Percentiles rank a stretch among this genome's conserved stretches.
These are phyloP conservation scores for Sanghuangporus weigelae DNA, from an alignment of 1,284 basidiomycete species.

Conservation along the genomic window DNA sequence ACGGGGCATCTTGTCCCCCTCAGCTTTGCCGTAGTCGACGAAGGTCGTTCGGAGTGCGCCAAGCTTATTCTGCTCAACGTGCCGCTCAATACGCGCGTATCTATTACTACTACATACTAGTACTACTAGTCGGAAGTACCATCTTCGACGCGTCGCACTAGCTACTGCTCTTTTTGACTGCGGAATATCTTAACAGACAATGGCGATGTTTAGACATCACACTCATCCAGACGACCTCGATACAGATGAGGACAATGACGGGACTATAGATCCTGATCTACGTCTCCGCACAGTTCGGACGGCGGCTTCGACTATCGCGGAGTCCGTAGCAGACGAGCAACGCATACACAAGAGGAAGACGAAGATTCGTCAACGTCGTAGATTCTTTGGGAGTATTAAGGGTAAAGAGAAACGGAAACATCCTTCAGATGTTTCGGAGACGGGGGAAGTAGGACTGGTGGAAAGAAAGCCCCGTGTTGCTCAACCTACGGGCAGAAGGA, in stretches of 20 bases:
- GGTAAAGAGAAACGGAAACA: constrained; percentile 42
- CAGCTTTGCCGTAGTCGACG: background rate
- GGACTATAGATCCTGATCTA: constrained; percentile 75
- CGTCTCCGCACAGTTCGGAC: constrained; percentile 85
- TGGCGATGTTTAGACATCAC: background rate
- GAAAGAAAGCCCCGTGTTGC: constrained; percentile 7
- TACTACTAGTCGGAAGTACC: background rate
- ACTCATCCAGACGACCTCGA: constrained; percentile 32
- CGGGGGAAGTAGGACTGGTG: background rate
- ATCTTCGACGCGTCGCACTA: background rate
- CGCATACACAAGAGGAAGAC: constrained; percentile 63
- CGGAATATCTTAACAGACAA: background rate
- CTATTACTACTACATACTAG: background rate
- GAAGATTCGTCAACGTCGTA: constrained; percentile 45
- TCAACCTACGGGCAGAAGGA: constrained; percentile 48
- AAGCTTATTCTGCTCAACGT: background rate
- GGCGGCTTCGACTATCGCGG: constrained; percentile 83
- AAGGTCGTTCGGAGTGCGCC: background rate
- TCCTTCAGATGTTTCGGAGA: constrained; percentile 26
- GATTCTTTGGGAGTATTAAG: constrained; percentile 19
- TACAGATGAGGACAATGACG: constrained; percentile 50
- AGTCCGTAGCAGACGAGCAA: constrained; percentile 75
- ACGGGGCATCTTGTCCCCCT: background rate
- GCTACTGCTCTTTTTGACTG: background rate
- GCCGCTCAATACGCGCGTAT: background rate